Conservation (phyloP, 139 green algal species). For the Raphidocelis subcapitata region DNA sequence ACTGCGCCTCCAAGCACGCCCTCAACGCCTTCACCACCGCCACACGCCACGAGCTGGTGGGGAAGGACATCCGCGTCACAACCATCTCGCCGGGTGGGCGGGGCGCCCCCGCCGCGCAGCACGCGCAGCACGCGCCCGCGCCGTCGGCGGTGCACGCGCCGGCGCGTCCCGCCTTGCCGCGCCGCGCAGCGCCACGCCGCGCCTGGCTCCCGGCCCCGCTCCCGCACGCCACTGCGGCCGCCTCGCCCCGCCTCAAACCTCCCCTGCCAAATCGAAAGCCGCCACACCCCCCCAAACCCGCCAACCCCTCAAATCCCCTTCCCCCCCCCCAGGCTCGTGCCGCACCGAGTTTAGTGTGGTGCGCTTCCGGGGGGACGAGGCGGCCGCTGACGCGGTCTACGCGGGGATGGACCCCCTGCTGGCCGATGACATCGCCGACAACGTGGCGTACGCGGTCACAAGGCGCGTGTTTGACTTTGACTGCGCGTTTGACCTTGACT, state of each 20-base stretch:
- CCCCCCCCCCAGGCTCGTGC: too few species aligned
- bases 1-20: slow-evolving; percentile 80
- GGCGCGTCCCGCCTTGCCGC: too few species aligned
- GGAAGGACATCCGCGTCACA: slow-evolving; percentile 70
- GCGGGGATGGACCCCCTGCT: slow-evolving; percentile 64
- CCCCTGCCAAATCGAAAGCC: too few species aligned
- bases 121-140: too few species aligned
- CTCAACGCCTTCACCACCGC: slow-evolving; percentile 67
- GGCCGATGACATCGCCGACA: slow-evolving; percentile 82
- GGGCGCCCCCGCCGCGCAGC: too few species aligned
- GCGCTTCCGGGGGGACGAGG: slow-evolving; percentile 61
- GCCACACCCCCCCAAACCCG: too few species aligned
- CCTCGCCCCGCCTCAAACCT: too few species aligned
- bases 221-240: too few species aligned
- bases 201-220: too few species aligned
- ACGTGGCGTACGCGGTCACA: slow-evolving; percentile 76
- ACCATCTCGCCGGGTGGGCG: slow-evolving; percentile 59
- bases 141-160: too few species aligned
- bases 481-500: neutral
- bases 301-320: too few species aligned
- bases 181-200: too few species aligned
- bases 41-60: slow-evolving; percentile 77
- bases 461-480: slow-evolving; percentile 26
- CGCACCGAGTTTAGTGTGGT: slow-evolving; percentile 78
- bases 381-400: slow-evolving; percentile 71